Evolutionary conservation across 2,329 filamentous ascomycete genomes (phyloP), one percentile per base, ranked within the genome.

Genomic region (Bertia moriformis): DNA sequence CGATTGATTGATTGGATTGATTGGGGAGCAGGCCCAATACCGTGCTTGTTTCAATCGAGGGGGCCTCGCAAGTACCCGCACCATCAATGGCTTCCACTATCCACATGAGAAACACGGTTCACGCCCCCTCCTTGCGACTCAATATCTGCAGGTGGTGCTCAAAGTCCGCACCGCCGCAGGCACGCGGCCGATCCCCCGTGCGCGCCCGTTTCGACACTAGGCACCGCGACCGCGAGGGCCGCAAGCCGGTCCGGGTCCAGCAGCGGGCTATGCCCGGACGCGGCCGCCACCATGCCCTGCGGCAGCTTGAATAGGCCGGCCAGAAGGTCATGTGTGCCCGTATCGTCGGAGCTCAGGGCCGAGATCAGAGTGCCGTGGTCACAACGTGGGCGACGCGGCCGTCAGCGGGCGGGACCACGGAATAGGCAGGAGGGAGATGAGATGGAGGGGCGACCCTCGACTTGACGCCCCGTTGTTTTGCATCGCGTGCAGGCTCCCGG

Each of bases 401-500:
- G 13, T 38, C 33, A 3, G 14, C n/a, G 15, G 20, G 12, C 18
- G 14, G 12, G 20, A 19, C 14, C 27, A 20, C n/a, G 33, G 20
- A 14, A 14, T 22, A 19, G 4, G 15, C 13, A 4, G 14, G 7
- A 13, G 18, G 19, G 32, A 14, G 20, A 24, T 19, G 5, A 32
- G 13, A n/a, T 15, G 29, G 5, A 18, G 4, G 14, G 14, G 2
- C 5, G 14, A 3, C 4, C 14, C 7, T 5, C 14, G 1, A 18
- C 4, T 18, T 15, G 15, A 50, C 57, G 38, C 49, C 61, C 65
- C 63, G 40, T 57, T 62, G 46, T 69, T 69, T 45, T 61, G 59
- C 66, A 70, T 70, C 39, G 56, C 58, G 46, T 71, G 67, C 37
- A 70, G 45, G 43, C 58, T 61, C 2, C 55, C 66, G 13, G 49